A percentile compares a stretch with the other conserved stretches of the same genome.
Conservation (phyloP, 108 stramenopile genomes). For the Skeletonema grethae region DNA sequence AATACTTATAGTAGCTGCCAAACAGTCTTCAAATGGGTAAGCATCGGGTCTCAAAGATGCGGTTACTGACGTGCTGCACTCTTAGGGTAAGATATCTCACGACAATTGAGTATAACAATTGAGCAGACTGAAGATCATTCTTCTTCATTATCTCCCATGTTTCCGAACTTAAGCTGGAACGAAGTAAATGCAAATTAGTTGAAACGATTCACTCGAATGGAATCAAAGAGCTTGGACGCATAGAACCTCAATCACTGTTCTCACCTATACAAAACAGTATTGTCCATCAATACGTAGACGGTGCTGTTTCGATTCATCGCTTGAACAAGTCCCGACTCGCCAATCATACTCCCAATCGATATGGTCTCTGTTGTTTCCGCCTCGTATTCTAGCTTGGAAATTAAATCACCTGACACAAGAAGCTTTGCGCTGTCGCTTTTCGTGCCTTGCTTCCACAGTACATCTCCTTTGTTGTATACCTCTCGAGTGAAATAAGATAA, state of each 20-base stretch:
- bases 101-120: constrained; percentile 58
- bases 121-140: constrained; percentile 54
- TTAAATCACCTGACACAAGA: constrained; percentile 51
- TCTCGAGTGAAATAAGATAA: constrained; percentile 58
- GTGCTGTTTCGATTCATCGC: constrained; percentile 12
- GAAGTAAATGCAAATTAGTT: not conserved
- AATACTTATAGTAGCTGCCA: not conserved
- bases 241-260: not conserved
- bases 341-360: constrained; percentile 26
- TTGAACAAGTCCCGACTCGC: constrained; percentile 15
- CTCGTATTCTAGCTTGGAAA: constrained; percentile 36
- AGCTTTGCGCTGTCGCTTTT: constrained; percentile 68
- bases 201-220: not conserved
- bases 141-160: constrained; percentile 31
- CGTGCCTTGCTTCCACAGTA: constrained; percentile 59
- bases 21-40: constrained; percentile 51
- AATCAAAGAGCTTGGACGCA: not conserved
- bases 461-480: constrained; percentile 51
- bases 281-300: constrained; percentile 35
- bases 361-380: constrained; percentile 47
- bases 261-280: constrained; percentile 44
- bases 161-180: constrained; percentile 23
- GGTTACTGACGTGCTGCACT: constrained; percentile 77
- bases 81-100: constrained; percentile 63
- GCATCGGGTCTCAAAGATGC: constrained; percentile 71